A percentile compares a stretch with the other conserved stretches of the same genome.
These are phyloP conservation scores for Pholiota adiposa DNA, from an alignment of 1,284 basidiomycete genomes.

Conservation along the genomic window DNA sequence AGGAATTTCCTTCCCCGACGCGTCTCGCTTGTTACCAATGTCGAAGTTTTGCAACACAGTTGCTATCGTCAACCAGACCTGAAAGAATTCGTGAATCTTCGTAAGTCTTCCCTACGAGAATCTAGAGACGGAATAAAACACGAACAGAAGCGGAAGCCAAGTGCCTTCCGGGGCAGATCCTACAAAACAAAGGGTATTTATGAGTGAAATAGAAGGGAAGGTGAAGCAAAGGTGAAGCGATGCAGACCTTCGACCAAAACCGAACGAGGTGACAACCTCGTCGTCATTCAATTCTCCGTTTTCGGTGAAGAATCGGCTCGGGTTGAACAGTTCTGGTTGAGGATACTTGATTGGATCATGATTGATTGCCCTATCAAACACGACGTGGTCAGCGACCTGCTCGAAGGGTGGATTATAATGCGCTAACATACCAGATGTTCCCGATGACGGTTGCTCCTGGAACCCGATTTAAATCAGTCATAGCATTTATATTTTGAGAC, in stretches of 20 bases:
- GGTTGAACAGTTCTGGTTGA: slow-evolving; percentile 31
- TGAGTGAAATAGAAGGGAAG: neutral
- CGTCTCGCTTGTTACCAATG: slow-evolving; percentile 33
- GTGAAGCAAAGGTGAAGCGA: neutral
- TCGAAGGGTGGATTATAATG: too few species aligned
- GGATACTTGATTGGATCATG: slow-evolving; percentile 29
- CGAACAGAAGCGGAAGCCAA: slow-evolving; percentile 22
- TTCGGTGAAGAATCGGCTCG: slow-evolving; percentile 30
- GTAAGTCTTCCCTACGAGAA: too few species aligned
- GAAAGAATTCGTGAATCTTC: slow-evolving; percentile 26
- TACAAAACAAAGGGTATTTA: neutral
- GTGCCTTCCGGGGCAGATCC: slow-evolving; percentile 28
- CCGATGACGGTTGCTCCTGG: neutral
- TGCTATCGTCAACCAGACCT: slow-evolving; percentile 41
- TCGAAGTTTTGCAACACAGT: slow-evolving; percentile 42
- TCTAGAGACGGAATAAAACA: too few species aligned
- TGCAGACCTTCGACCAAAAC: slow-evolving; percentile 29
- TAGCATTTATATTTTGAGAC: neutral
- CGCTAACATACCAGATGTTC: neutral
- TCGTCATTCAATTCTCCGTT: slow-evolving; percentile 25
- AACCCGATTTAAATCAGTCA: neutral
- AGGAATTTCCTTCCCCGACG: slow-evolving; percentile 31
- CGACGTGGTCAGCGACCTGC: neutral
- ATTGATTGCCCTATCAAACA: slow-evolving; percentile 27
- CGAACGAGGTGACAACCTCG: slow-evolving; percentile 24